Conservation (phyloP, 495 filamentous ascomycete species). For the Penicillium tannophilum region DNA sequence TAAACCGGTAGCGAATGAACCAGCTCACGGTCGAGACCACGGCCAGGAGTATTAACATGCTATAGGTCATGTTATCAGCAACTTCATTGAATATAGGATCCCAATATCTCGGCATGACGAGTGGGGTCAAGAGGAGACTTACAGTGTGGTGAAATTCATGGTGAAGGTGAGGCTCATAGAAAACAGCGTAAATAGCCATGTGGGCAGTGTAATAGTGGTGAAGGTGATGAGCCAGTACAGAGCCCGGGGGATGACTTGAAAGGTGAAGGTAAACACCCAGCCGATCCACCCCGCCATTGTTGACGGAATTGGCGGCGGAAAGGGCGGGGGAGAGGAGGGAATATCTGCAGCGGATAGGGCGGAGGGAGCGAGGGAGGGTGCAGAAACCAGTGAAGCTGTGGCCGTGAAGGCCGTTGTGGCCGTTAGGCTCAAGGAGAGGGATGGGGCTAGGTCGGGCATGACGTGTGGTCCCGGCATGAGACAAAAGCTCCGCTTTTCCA, state of each 20-base stretch:
- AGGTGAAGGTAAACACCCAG: constrained; percentile 45
- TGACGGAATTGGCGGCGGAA: constrained; percentile 35
- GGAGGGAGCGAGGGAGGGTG: constrained; percentile 12
- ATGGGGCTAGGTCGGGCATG: constrained; percentile 23
- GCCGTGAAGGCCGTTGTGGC: constrained; percentile 12
- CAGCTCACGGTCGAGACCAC: constrained; percentile 82
- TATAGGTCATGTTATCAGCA: constrained; percentile 25
- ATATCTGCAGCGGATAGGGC: constrained; percentile 22
- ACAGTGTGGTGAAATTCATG: constrained; percentile 97
- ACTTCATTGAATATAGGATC: too few relatives aligned
- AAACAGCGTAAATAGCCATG: constrained; percentile 88
- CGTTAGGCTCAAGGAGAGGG: constrained; percentile 26
- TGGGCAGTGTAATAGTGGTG: constrained; percentile 83
- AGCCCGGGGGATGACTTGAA: constrained; percentile 64
- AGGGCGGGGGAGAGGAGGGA: constrained; percentile 31
- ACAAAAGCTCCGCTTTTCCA: constrained; percentile 13
- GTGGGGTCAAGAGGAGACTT: constrained; percentile 29
- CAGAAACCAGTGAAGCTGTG: constrained; percentile 22
- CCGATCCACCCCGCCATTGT: constrained; percentile 50
- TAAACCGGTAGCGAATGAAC: constrained; percentile 89
- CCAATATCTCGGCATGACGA: neutral
- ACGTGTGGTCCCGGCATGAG: constrained; percentile 4
- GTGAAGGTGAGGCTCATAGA: constrained; percentile 96
- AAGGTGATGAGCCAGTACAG: constrained; percentile 85
- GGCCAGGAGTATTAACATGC: constrained; percentile 74